A percentile compares a stretch with the other conserved stretches of the same genome.
phyloP scores from a whole-genome alignment of 345 rosid genomes.

The Lagerstroemia speciosa region DNA sequence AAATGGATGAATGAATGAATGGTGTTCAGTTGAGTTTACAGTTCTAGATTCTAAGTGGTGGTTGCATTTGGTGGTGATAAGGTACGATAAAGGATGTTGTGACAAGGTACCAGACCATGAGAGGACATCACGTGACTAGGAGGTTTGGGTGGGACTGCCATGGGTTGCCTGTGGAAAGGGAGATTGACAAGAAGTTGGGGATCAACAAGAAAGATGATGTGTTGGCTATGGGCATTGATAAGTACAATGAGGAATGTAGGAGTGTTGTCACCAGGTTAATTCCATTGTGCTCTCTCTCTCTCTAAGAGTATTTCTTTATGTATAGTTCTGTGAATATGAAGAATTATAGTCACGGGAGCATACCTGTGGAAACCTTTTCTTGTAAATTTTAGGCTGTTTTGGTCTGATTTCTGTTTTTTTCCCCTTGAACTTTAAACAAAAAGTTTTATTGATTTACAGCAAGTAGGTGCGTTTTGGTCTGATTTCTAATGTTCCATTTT shows the following conservation, averaged over 20 bases:
- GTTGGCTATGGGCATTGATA: conserved; percentile 63
- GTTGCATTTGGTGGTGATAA: background rate
- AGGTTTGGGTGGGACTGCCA: conserved; percentile 99
- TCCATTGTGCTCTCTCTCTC: background rate
- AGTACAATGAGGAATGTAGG: conserved; percentile 87
- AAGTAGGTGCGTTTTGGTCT: no score
- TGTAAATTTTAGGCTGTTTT: background rate
- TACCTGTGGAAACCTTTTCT: background rate
- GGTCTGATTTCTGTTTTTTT: background rate
- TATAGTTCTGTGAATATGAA: background rate
- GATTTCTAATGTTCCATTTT: background rate
- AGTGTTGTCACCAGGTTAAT: conserved; percentile 57
- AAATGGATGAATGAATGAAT: background rate
- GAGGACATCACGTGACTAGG: conserved; percentile 86
- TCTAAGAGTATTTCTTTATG: background rate
- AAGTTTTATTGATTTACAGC: no score
- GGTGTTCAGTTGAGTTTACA: background rate
- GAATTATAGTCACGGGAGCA: background rate
- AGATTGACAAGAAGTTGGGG: conserved; percentile 63
- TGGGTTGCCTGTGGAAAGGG: conserved; percentile 88
- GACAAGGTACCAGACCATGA: conserved; percentile 83
- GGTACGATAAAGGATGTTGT: conserved; percentile 83
- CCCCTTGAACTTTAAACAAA: no score
- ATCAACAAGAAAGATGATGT: conserved; percentile 65
- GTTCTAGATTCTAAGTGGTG: background rate